Conservation (phyloP, 768 basidiomycete species). For the Lyophyllum shimeji region DNA sequence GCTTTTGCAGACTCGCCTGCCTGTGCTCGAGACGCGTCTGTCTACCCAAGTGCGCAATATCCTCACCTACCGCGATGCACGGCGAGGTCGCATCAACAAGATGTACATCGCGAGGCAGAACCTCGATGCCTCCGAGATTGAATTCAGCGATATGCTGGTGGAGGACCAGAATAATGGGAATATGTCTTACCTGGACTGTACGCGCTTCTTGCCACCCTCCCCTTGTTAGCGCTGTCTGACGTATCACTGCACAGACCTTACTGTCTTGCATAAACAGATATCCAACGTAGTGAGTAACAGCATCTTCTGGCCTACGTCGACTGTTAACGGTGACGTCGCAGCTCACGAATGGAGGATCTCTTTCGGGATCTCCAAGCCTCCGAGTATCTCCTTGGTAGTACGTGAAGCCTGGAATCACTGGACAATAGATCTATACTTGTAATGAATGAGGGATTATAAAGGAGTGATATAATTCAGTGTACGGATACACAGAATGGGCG, state of each 20-base stretch:
- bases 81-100: conserved; percentile 54
- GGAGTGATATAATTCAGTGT: conserved; percentile 28
- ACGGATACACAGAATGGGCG: conserved; percentile 27
- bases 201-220: conserved; percentile 24
- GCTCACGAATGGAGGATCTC: conserved; percentile 40
- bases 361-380: conserved; percentile 34
- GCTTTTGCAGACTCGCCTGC: conserved; percentile 62
- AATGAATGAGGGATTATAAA: conserved; percentile 15
- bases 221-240: conserved; percentile 5
- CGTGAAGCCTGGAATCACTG: not conserved
- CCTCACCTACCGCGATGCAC: conserved; percentile 60
- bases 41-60: conserved; percentile 88
- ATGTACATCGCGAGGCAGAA: conserved; percentile 87
- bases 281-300: conserved; percentile 38
- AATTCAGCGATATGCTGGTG: conserved; percentile 95
- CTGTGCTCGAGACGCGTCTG: conserved; percentile 67
- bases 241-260: conserved; percentile 35
- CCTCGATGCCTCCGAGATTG: conserved; percentile 88
- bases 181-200: conserved; percentile 89
- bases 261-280: conserved; percentile 51
- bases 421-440: not conserved
- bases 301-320: not conserved
- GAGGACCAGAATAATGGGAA: conserved; percentile 98
- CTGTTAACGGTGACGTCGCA: conserved; percentile 14
- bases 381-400: conserved; percentile 44